Evolutionary conservation across 2,329 filamentous ascomycete genomes (phyloP).

Genomic region (Penicillium sp.): DNA sequence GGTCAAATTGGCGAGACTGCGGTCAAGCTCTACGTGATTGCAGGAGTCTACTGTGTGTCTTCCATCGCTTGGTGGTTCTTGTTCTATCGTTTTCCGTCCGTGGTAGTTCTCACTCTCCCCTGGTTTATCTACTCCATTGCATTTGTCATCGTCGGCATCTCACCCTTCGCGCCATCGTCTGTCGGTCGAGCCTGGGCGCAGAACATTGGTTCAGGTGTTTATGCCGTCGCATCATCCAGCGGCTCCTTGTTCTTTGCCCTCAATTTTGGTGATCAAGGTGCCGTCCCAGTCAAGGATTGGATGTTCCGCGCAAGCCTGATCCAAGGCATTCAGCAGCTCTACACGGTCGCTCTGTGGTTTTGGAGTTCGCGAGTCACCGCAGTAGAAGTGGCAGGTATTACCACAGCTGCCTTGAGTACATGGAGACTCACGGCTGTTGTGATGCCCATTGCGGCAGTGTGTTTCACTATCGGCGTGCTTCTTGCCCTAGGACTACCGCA

Average conservation of each 20-base stretch:
- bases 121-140: conserved; percentile 65
- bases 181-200: conserved; percentile 55
- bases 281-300: conserved; percentile 64
- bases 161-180: conserved; percentile 52
- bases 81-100: conserved; percentile 59
- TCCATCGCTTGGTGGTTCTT: conserved; percentile 65
- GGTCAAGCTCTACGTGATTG: conserved; percentile 61
- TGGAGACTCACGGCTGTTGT: conserved; percentile 56
- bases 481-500: conserved; percentile 64
- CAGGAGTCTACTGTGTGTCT: conserved; percentile 59
- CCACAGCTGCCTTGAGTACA: conserved; percentile 41
- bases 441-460: conserved; percentile 57
- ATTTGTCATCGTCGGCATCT: conserved; percentile 64
- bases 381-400: conserved; percentile 33
- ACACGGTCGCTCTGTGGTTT: conserved; percentile 66
- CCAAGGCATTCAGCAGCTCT: conserved; percentile 67
- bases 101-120: conserved; percentile 59
- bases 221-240: conserved; percentile 62
- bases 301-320: conserved; percentile 67
- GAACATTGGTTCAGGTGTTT: conserved; percentile 62
- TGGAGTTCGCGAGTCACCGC: conserved; percentile 59
- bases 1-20: conserved; percentile 63
- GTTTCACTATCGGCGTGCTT: conserved; percentile 58
- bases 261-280: conserved; percentile 67
- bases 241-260: conserved; percentile 67